phyloP scores from a whole-genome alignment of 768 basidiomycete genomes.

The Hemileccinum impolitum region DNA sequence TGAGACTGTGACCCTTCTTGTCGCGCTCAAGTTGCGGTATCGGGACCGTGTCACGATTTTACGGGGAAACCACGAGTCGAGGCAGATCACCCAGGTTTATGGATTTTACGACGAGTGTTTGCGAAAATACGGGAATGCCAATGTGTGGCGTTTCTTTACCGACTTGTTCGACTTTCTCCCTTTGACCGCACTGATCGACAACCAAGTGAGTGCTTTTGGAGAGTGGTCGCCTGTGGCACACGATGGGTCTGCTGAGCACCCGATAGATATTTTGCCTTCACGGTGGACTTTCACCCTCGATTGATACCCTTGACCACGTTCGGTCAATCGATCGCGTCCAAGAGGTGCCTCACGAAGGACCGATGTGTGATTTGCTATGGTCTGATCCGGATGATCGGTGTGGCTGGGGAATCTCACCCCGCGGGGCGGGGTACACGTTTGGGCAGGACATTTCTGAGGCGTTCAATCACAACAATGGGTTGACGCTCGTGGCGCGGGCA shows the following conservation, averaged over 20 bases:
- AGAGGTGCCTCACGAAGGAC: slow-evolving; percentile 99
- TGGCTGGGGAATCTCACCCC: slow-evolving; percentile 98
- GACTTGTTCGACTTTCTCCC: slow-evolving; percentile 98
- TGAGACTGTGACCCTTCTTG: slow-evolving; percentile 96
- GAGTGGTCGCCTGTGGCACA: slow-evolving; percentile 2
- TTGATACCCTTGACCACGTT: slow-evolving; percentile 99
- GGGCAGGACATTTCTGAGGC: slow-evolving; percentile 99
- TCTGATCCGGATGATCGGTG: slow-evolving; percentile 99
- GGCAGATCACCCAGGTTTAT: slow-evolving; percentile 99
- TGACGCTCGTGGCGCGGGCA: slow-evolving; percentile 91
- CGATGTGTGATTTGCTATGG: slow-evolving; percentile 99
- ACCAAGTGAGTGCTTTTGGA: slow-evolving; percentile 72
- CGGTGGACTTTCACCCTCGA: slow-evolving; percentile 96
- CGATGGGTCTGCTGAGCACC: slow-evolving; percentile 6
- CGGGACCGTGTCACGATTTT: slow-evolving; percentile 97
- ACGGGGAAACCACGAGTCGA: slow-evolving; percentile 97
- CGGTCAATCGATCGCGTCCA: slow-evolving; percentile 98
- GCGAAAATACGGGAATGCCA: slow-evolving; percentile 99
- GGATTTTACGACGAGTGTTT: slow-evolving; percentile 99
- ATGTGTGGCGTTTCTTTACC: slow-evolving; percentile 99
- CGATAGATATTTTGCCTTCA: slow-evolving; percentile 96
- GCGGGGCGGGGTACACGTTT: slow-evolving; percentile 98
- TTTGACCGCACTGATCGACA: slow-evolving; percentile 95
- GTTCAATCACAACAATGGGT: slow-evolving; percentile 98
- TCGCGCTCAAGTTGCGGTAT: slow-evolving; percentile 96